Conservation (phyloP, 192 early-diverging fungal genomes). For the Coemansia sp. region DNA sequence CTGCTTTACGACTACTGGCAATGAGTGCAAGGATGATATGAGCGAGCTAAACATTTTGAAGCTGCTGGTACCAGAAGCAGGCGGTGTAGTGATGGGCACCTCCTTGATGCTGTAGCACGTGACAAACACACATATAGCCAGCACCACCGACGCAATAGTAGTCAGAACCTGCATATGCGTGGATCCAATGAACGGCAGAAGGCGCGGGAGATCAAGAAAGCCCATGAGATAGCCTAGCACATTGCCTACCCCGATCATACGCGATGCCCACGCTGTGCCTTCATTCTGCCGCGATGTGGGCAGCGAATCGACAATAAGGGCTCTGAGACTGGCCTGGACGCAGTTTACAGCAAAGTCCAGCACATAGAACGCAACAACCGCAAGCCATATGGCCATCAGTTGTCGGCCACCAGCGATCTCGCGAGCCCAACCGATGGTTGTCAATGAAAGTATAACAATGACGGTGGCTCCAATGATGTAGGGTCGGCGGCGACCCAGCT, state of each 20-base stretch:
- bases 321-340: conserved; percentile 79
- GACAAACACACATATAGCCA: conserved; percentile 58
- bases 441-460: conserved; percentile 64
- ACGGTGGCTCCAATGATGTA: conserved; percentile 74
- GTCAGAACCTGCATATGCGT: conserved; percentile 82
- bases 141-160: conserved; percentile 65
- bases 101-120: conserved; percentile 71
- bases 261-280: conserved; percentile 81
- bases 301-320: conserved; percentile 84
- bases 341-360: conserved; percentile 94
- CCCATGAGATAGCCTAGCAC: conserved; percentile 86
- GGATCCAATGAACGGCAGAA: conserved; percentile 68
- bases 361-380: conserved; percentile 81
- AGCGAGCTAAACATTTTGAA: conserved; percentile 47
- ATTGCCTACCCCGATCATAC: conserved; percentile 85
- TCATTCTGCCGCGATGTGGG: conserved; percentile 77
- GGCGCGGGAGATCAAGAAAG: conserved; percentile 70
- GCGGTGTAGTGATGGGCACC: conserved; percentile 20
- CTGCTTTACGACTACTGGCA: conserved; percentile 73
- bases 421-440: conserved; percentile 71
- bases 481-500: conserved; percentile 76
- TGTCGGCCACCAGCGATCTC: conserved; percentile 59
- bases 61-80: conserved; percentile 1
- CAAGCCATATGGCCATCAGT: conserved; percentile 60
- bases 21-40: conserved; percentile 52